These are phyloP conservation scores for Mortierella sp. DNA, from an alignment of 371 early-diverging fungal genomes.

Conservation along the genomic window DNA sequence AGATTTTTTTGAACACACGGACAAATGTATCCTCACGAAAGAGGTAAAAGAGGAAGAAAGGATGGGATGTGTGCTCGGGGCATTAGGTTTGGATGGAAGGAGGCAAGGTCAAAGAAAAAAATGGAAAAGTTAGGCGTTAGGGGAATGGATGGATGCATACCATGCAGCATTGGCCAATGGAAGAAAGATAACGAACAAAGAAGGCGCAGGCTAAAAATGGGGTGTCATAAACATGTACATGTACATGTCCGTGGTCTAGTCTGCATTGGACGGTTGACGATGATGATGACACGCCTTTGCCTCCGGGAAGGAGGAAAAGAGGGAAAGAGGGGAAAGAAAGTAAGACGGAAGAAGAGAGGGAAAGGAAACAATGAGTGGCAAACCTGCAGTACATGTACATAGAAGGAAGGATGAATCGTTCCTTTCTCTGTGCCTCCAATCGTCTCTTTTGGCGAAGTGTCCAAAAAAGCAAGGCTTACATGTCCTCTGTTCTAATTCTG, in stretches of 20 bases:
- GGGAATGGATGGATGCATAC: no score
- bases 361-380: neutral
- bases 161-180: no score
- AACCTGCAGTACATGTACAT: neutral
- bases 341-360: neutral
- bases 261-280: neutral
- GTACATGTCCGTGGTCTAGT: neutral
- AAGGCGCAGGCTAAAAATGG: neutral
- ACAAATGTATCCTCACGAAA: neutral
- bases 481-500: neutral
- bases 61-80: neutral
- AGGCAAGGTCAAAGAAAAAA: neutral
- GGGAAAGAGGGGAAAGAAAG: neutral
- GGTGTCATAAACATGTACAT: neutral
- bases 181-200: neutral
- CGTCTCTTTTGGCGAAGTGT: neutral
- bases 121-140: neutral
- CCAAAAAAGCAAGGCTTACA: no score
- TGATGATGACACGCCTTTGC: neutral
- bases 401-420: neutral
- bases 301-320: neutral
- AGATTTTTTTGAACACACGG: neutral
- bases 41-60: neutral
- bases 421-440: neutral
- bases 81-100: neutral